Conservation (phyloP, 2,329 filamentous ascomycete genomes). For the Thelonectria olida region DNA sequence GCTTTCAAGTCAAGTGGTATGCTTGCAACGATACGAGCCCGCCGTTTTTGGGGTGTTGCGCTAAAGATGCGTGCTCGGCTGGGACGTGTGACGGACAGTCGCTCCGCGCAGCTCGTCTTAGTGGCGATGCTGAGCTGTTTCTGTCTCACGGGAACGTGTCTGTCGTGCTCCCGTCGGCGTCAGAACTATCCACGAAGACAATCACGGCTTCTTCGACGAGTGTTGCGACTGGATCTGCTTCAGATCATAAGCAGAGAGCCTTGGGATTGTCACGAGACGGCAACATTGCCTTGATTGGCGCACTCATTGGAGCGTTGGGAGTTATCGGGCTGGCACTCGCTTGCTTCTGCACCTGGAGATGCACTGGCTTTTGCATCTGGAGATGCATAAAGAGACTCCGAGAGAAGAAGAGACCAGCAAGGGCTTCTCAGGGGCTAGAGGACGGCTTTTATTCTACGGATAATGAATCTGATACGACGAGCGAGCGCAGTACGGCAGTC, state of each 20-base stretch:
- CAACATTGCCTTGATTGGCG: neutral
- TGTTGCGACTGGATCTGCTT: neutral
- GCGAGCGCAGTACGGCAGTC: no score
- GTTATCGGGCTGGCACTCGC: neutral
- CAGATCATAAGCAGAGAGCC: neutral
- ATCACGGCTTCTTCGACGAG: neutral
- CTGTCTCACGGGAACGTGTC: neutral
- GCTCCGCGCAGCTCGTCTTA: conserved; percentile 30
- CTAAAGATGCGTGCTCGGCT: conserved; percentile 31
- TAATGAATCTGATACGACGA: no score
- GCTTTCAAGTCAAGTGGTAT: conserved; percentile 43
- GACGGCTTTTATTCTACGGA: no score
- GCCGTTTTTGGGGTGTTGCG: conserved; percentile 52
- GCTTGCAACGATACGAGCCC: conserved; percentile 41
- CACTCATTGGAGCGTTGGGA: neutral
- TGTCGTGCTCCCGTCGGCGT: neutral
- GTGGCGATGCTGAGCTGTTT: conserved; percentile 8
- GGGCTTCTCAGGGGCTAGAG: no score
- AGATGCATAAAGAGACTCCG: neutral
- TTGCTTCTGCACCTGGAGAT: neutral
- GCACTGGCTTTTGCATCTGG: no score
- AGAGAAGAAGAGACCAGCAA: neutral
- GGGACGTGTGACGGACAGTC: conserved; percentile 21
- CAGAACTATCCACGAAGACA: neutral
- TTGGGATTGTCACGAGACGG: conserved; percentile 3